phyloP scores from a whole-genome alignment of 1,139 yeast genomes.

The Sugiyamaella paludigena region DNA sequence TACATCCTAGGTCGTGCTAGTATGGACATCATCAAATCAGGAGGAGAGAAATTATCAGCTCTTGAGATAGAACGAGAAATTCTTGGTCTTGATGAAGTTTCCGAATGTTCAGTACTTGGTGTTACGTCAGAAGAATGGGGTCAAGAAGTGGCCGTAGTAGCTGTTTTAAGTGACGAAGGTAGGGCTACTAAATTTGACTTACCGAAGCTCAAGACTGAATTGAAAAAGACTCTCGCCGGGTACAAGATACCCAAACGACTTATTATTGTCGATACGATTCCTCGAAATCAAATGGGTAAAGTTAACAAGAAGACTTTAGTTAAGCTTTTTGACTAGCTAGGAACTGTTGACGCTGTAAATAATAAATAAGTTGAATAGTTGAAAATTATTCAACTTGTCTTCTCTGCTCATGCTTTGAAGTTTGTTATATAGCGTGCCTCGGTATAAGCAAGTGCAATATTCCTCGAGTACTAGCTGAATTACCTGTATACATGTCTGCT shows the following conservation, averaged over 20 bases:
- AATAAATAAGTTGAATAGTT: background rate
- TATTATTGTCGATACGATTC: conserved; percentile 31
- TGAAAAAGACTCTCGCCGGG: conserved; percentile 31
- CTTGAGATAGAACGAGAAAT: conserved; percentile 41
- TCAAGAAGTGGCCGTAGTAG: conserved; percentile 38
- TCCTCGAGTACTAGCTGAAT: too few relatives aligned
- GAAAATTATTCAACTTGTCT: too few relatives aligned
- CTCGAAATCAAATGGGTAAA: conserved; percentile 40
- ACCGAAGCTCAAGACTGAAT: conserved; percentile 28
- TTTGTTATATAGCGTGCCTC: too few relatives aligned
- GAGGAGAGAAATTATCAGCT: conserved; percentile 41
- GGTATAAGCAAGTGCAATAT: too few relatives aligned
- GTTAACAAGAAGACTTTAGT: conserved; percentile 37
- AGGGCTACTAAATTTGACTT: conserved; percentile 18
- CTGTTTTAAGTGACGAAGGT: conserved; percentile 26
- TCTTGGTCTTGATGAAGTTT: conserved; percentile 32
- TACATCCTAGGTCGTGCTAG: conserved; percentile 39
- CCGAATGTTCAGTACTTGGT: conserved; percentile 39
- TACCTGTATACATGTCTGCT: too few relatives aligned
- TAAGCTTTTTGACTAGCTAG: conserved; percentile 20
- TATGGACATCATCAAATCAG: conserved; percentile 41
- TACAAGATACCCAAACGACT: conserved; percentile 36
- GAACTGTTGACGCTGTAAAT: background rate
- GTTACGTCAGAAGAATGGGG: conserved; percentile 39
- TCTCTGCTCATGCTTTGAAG: too few relatives aligned